Conservation (phyloP, 192 early-diverging fungal species). For the Rhizophagus clarus region DNA sequence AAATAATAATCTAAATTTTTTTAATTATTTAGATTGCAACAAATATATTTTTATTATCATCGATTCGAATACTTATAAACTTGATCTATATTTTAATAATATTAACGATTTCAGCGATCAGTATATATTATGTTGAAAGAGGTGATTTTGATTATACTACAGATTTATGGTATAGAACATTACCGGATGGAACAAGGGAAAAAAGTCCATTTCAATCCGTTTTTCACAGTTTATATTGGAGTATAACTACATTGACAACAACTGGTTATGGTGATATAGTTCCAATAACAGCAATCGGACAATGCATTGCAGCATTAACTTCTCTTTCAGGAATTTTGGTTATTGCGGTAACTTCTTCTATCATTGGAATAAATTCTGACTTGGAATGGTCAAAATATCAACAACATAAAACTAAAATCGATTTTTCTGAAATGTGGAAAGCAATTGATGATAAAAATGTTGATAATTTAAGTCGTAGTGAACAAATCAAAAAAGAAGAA, state of each 20-base stretch:
- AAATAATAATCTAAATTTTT: no score
- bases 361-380: slow-evolving; percentile 55
- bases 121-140: not conserved
- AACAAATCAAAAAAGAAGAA: not conserved
- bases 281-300: slow-evolving; percentile 40
- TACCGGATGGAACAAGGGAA: slow-evolving; percentile 19
- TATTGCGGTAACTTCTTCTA: slow-evolving; percentile 54
- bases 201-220: slow-evolving; percentile 53
- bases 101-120: not conserved
- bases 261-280: slow-evolving; percentile 55
- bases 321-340: slow-evolving; percentile 54
- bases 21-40: not conserved
- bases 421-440: not conserved
- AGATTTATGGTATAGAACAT: not conserved
- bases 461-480: not conserved
- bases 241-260: slow-evolving; percentile 54
- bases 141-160: not conserved
- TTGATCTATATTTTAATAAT: not conserved
- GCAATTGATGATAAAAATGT: not conserved
- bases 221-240: slow-evolving; percentile 53
- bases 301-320: slow-evolving; percentile 33
- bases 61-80: not conserved
- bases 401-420: not conserved
- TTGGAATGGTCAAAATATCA: slow-evolving; percentile 40
- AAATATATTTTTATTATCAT: not conserved